Base-by-base conservation (phyloP, 106 monocot genomes). In the Allium cepa region DNA sequence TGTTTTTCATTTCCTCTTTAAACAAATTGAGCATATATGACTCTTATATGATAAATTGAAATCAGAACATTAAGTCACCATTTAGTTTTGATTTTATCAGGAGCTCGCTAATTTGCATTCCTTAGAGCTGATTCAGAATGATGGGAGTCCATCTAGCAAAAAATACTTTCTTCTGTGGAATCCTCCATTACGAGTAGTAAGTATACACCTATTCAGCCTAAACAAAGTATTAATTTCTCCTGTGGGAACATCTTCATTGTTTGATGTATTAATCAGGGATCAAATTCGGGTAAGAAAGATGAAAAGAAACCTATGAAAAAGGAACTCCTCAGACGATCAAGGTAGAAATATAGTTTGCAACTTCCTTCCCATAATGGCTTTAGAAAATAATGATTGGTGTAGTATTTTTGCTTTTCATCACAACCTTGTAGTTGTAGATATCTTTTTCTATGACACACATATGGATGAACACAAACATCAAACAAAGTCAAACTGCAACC, bases 161-260 rank as follows among this genome's bases (percentile, higher is more conserved):
- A 97, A 97, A 69, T 63, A 82, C 56, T 89, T 97, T 82, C 49
- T 97, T 57, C 62, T 97, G 71, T 97, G 97, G 97, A 92, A 96
- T 78, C 96, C 96, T 69, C 82, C 86, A 47, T 57, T 86, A 18
- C 52, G 57, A 49, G 60, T 10, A 14, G 60, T 60, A 69, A 60
- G 75, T 73, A 72, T 79, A 70, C 26, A 50, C 16, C 49, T 45
- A 46, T 58, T n/a, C 26, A 8, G 12, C 13, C 17, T n/a, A 26
- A 59, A 70, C 2, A 16, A 70, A 50, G 48, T 50, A 45, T 52
- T 46, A 1, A 17, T 57, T 73, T 28, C 45, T 57, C 57, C 49
- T 46, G 5, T 56, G 46, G 53, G 45, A 9, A 56, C 17, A 56
- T 6, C 14, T 69, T 36, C 10, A 69, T 69, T 69, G 11, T 63